A percentile compares a stretch with the other conserved stretches of the same genome.
phyloP scores from a whole-genome alignment of 106 monocot genomes.

The Posidonia australis region DNA sequence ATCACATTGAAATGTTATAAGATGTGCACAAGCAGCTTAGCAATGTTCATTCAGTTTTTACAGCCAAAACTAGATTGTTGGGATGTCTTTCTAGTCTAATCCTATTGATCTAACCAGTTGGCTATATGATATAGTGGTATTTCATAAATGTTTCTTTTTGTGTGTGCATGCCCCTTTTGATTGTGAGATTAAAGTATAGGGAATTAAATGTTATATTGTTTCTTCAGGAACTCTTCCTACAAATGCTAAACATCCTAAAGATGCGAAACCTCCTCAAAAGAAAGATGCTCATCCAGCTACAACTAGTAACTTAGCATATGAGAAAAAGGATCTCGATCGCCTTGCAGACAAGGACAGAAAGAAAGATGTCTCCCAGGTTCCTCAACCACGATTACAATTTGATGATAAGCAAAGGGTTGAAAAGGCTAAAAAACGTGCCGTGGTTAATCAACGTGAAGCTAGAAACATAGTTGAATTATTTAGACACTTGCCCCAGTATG shows the following conservation, averaged over 20 bases:
- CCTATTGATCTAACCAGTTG: too few species aligned
- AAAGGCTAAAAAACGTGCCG: constrained; percentile 75
- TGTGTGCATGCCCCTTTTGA: too few species aligned
- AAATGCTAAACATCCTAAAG: constrained; percentile 33
- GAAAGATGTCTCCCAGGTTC: constrained; percentile 69
- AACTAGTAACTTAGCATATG: constrained; percentile 23
- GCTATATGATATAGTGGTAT: too few species aligned
- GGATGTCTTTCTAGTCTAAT: too few species aligned
- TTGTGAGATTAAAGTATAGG: too few species aligned
- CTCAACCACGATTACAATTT: constrained; percentile 79
- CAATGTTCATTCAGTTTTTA: too few species aligned
- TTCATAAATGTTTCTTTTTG: too few species aligned
- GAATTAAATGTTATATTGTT: too few species aligned
- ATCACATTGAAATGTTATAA: too few species aligned
- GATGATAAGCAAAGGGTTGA: constrained; percentile 84
- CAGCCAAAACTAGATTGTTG: too few species aligned
- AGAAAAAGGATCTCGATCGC: constrained; percentile 51
- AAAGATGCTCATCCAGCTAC: constrained; percentile 52
- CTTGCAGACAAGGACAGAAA: constrained; percentile 64
- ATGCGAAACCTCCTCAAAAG: constrained; percentile 42
- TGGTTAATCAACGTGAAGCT: constrained; percentile 75
- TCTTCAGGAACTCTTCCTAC: constrained; percentile 9
- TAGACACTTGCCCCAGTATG: constrained; percentile 87
- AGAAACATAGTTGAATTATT: constrained; percentile 89
- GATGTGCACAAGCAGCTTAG: too few species aligned